phyloP scores from a whole-genome alignment of 768 basidiomycete genomes.

The Pulveroboletus sp. region DNA sequence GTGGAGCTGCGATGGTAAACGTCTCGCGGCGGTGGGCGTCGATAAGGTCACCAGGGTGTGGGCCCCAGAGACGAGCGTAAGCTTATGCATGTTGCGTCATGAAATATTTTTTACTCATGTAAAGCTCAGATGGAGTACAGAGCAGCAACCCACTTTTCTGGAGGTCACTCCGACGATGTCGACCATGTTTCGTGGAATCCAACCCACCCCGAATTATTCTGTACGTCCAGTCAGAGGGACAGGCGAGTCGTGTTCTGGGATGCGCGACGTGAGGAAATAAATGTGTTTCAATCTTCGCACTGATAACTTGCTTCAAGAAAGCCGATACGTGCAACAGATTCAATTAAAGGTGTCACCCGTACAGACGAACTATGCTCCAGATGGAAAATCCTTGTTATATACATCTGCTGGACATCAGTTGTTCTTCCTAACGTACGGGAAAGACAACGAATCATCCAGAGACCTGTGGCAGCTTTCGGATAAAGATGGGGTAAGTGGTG shows the following conservation, averaged over 20 bases:
- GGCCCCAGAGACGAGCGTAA: slow-evolving; percentile 72
- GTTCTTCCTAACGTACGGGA: slow-evolving; percentile 56
- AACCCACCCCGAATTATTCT: slow-evolving; percentile 78
- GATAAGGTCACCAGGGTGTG: slow-evolving; percentile 77
- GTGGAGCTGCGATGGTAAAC: slow-evolving; percentile 82
- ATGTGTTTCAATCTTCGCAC: not conserved
- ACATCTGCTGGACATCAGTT: slow-evolving; percentile 57
- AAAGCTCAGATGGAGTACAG: slow-evolving; percentile 62
- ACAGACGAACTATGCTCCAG: slow-evolving; percentile 67
- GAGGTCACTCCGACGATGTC: slow-evolving; percentile 74
- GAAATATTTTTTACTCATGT: not conserved
- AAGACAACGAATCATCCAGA: slow-evolving; percentile 47
- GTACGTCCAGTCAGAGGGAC: slow-evolving; percentile 74
- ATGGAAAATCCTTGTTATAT: slow-evolving; percentile 62
- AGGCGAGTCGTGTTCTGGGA: slow-evolving; percentile 79
- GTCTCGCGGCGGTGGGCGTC: slow-evolving; percentile 75
- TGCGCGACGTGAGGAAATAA: slow-evolving; percentile 57
- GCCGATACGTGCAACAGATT: slow-evolving; percentile 58
- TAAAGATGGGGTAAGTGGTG: slow-evolving; percentile 22
- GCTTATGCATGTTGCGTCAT: slow-evolving; percentile 19
- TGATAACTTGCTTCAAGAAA: slow-evolving; percentile 45
- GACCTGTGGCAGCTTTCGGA: slow-evolving; percentile 45
- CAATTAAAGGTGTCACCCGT: slow-evolving; percentile 56
- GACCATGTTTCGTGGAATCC: slow-evolving; percentile 84
- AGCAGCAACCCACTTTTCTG: slow-evolving; percentile 58